These are phyloP conservation scores for Excoecaria cochinchinensis DNA, from an alignment of 345 rosid species.

Conservation along the genomic window DNA sequence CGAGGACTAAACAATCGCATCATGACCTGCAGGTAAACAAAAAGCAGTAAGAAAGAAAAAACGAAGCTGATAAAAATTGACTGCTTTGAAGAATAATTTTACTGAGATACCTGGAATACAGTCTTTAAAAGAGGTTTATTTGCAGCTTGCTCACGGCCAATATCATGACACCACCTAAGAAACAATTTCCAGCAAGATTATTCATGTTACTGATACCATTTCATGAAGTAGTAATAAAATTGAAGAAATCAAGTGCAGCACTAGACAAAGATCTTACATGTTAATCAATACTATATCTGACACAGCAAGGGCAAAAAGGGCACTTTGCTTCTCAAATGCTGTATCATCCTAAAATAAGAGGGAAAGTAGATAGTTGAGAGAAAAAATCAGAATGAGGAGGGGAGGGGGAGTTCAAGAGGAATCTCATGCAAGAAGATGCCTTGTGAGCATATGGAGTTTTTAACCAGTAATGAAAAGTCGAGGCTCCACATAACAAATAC, in stretches of 20 bases:
- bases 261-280: constrained; percentile 58
- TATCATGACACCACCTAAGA: constrained; percentile 99
- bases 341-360: constrained; percentile 77
- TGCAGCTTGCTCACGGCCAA: constrained; percentile 99
- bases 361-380: constrained; percentile 15
- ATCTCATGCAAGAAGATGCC: not conserved
- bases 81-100: constrained; percentile 11
- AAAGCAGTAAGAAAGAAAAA: constrained; percentile 21
- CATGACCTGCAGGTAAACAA: constrained; percentile 74
- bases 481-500: not conserved
- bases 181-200: constrained; percentile 24
- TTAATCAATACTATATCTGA: constrained; percentile 97
- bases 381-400: constrained; percentile 8
- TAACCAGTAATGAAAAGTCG: constrained; percentile 2
- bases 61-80: constrained; percentile 10
- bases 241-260: constrained; percentile 2
- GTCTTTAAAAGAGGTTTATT: constrained; percentile 97
- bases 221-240: not conserved
- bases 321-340: constrained; percentile 99
- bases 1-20: constrained; percentile 99
- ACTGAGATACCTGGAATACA: constrained; percentile 79
- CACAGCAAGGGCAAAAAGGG: constrained; percentile 97
- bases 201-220: constrained; percentile 9
- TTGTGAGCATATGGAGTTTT: not conserved
- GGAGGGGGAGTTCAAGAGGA: not conserved